These are phyloP conservation scores for Hsuehochloa calcarea DNA, from an alignment of 176 grass and related monocot genomes.

Conservation along the genomic window DNA sequence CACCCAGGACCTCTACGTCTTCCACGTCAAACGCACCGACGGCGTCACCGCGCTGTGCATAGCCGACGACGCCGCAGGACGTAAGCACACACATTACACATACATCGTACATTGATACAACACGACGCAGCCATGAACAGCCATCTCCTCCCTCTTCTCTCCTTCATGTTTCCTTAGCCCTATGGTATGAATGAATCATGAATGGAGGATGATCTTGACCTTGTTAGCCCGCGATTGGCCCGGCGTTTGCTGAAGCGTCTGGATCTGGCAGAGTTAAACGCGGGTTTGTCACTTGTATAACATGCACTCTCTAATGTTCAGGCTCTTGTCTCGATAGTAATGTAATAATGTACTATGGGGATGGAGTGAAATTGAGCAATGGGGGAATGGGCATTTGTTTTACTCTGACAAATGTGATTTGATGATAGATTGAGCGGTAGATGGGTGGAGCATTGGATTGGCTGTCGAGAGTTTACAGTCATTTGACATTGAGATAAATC, in stretches of 20 bases:
- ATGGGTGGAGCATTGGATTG: background rate
- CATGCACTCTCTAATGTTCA: background rate
- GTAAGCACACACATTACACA: background rate
- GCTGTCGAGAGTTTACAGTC: too few relatives aligned
- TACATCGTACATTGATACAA: background rate
- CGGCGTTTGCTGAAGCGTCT: background rate
- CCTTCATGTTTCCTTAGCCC: too few relatives aligned
- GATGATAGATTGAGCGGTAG: background rate
- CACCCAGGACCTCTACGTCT: constrained; percentile 76
- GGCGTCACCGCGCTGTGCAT: constrained; percentile 77
- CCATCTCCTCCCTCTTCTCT: too few relatives aligned
- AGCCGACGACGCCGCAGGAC: constrained; percentile 58
- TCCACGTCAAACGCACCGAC: constrained; percentile 76
- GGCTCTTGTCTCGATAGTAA: background rate
- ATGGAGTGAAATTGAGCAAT: background rate
- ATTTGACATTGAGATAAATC: background rate
- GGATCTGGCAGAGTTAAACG: background rate
- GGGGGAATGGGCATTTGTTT: background rate
- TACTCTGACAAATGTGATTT: background rate
- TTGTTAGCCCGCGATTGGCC: background rate
- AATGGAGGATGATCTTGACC: background rate
- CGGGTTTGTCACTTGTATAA: background rate
- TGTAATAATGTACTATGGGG: background rate
- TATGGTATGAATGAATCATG: too few relatives aligned
- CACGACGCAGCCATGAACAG: background rate